A percentile compares a stretch with the other conserved stretches of the same genome.
These are phyloP conservation scores for Yarrowia bubula DNA, from an alignment of 805 yeast species.

Conservation along the genomic window DNA sequence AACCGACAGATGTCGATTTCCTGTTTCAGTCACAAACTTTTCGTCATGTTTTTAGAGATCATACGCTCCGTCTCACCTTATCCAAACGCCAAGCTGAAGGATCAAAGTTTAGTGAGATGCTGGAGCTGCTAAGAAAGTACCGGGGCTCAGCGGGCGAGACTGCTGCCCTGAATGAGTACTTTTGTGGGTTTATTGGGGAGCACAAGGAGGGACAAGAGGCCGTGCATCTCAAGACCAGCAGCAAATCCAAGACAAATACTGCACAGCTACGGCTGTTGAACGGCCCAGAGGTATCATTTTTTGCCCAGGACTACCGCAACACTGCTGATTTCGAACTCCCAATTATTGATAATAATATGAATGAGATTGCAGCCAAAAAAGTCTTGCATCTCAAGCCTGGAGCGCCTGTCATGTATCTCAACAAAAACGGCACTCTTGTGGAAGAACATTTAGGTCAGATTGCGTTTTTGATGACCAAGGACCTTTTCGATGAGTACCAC, in stretches of 20 bases:
- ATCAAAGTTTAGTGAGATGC: constrained; percentile 1
- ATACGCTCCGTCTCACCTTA: background rate
- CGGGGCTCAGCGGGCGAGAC: background rate
- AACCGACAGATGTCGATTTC: background rate
- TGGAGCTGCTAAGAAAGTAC: background rate
- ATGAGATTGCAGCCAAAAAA: background rate
- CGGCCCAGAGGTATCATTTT: background rate
- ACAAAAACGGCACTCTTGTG: background rate
- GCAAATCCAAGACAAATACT: background rate
- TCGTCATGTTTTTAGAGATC: background rate
- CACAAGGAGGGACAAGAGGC: background rate
- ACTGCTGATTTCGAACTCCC: background rate
- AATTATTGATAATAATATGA: background rate
- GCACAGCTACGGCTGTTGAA: background rate
- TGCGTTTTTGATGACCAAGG: background rate
- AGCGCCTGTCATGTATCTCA: background rate
- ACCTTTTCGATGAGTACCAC: background rate
- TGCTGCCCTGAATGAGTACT: background rate
- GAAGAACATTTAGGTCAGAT: constrained; percentile 5
- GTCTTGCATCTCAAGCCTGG: background rate
- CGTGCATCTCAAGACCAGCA: background rate
- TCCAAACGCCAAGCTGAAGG: background rate
- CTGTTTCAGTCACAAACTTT: background rate
- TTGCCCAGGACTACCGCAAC: background rate
- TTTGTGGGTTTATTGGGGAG: background rate